phyloP scores from a whole-genome alignment of 2,329 filamentous ascomycete species.

The Tympanopsis confertula region DNA sequence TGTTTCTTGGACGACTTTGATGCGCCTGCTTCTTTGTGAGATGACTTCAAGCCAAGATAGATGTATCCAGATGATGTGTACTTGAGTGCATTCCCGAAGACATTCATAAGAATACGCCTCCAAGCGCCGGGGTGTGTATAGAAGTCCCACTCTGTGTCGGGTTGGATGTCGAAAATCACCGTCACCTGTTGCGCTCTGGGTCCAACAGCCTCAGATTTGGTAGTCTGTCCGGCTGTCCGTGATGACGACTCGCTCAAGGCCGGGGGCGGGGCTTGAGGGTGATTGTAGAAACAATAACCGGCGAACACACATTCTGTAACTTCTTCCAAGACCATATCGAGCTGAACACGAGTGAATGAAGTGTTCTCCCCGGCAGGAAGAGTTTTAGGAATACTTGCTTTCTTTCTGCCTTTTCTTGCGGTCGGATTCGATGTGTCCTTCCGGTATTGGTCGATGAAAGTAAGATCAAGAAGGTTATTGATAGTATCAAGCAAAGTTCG shows the following conservation, averaged over 20 bases:
- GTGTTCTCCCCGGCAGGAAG: neutral
- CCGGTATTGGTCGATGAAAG: conserved; percentile 35
- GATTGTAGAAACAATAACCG: conserved; percentile 24
- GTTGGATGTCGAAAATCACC: conserved; percentile 39
- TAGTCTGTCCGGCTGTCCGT: conserved; percentile 1
- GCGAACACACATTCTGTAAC: conserved; percentile 33
- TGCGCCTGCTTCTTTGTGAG: conserved; percentile 5
- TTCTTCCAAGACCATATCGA: conserved; percentile 30
- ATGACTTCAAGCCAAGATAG: conserved; percentile 21
- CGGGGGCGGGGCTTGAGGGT: conserved; percentile 4
- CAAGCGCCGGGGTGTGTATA: conserved; percentile 38
- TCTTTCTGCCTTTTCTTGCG: neutral
- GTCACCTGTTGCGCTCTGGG: conserved; percentile 19
- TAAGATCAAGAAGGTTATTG: conserved; percentile 39
- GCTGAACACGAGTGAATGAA: conserved; percentile 7
- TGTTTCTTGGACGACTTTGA: conserved; percentile 10
- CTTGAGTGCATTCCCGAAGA: conserved; percentile 51
- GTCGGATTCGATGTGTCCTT: conserved; percentile 9
- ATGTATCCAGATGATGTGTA: conserved; percentile 43
- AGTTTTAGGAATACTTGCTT: neutral
- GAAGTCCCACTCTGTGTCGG: conserved; percentile 35
- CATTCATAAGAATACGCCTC: conserved; percentile 47
- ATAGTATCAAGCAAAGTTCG: conserved; percentile 39
- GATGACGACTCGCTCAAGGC: conserved; percentile 1
- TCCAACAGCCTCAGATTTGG: neutral